Evolutionary conservation across 305 asterid genomes (phyloP), one percentile per base, ranked within the genome.

Genomic region (Euphrasia arctica): DNA sequence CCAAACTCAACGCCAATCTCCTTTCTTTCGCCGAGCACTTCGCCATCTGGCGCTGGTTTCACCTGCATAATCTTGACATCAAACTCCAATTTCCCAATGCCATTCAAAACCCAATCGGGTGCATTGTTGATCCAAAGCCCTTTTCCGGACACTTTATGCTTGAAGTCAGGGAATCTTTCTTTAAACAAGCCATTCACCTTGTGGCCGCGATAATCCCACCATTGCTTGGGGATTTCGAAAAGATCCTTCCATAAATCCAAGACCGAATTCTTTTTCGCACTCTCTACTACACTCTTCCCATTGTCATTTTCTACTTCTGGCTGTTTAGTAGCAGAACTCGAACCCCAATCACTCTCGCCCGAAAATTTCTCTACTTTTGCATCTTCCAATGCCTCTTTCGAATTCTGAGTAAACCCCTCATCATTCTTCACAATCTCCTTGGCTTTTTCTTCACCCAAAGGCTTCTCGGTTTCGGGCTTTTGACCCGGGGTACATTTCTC

Each of bases 151-250:
- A 54, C 84, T 69, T 75, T 82, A 62, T 79, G 87, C 83, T 82
- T 85, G 68, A 85, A 90, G 77, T 87, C 95, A 0, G 95, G 95
- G 62, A 61, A 43, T 11, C 73, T 83, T 42, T 65, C 74, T 66
- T 74, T 64, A 45, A 80, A 78, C 78, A 69, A 54, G 27, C 87
- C 85, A 9, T 79, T 68, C 28, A 71, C 55, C 75, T 87, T 85
- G 52, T 72, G 76, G 59, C 64, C 76, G 1, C 91, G 83, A 77
- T 68, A 80, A 74, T 87, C 95, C 79, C 74, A 62, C 97, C 97
- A 87, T 41, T 72, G 75, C 34, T 50, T 27, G 4, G 91, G 78
- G 73, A 83, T 83, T 64, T 70, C 78, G 64, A 85, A 56, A 64
- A 87, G 85, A 72, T 87, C 88, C 74, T 72, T 78, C 94, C 97